Evolutionary conservation across 495 filamentous ascomycete species (phyloP).

Genomic region (Lasiosphaeris hirsuta): DNA sequence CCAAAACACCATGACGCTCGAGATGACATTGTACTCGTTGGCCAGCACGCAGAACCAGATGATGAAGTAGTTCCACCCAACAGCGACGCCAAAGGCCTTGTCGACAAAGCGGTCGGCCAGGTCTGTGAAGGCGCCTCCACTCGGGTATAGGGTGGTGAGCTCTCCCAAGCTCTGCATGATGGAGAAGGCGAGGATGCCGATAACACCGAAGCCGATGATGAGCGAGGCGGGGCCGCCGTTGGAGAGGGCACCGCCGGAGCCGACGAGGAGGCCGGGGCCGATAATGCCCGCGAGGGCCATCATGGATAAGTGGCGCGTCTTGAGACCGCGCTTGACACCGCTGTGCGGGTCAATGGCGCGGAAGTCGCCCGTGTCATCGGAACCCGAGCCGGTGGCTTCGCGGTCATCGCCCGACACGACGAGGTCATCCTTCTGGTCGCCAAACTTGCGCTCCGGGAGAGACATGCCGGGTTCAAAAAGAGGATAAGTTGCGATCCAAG

Average conservation of each 20-base stretch:
- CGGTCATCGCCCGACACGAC: neutral
- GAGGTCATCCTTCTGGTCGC: too few relatives aligned
- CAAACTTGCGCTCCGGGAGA: too few relatives aligned
- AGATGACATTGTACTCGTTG: slow-evolving; percentile 58
- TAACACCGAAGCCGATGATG: slow-evolving; percentile 61
- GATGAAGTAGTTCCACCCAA: slow-evolving; percentile 78
- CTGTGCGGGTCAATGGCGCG: slow-evolving; percentile 43
- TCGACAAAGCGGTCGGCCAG: slow-evolving; percentile 71
- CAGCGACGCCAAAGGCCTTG: slow-evolving; percentile 75
- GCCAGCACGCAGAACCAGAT: slow-evolving; percentile 59
- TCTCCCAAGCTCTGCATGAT: slow-evolving; percentile 66
- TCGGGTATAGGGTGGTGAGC: slow-evolving; percentile 66
- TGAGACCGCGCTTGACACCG: slow-evolving; percentile 55
- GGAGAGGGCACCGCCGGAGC: slow-evolving; percentile 58
- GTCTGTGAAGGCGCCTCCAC: slow-evolving; percentile 56
- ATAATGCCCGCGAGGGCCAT: slow-evolving; percentile 63
- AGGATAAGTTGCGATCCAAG: neutral
- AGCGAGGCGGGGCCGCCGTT: slow-evolving; percentile 61
- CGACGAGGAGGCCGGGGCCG: slow-evolving; percentile 52
- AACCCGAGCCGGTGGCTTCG: neutral
- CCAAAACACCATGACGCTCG: slow-evolving; percentile 61
- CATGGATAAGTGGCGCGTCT: slow-evolving; percentile 69
- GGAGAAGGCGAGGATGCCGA: slow-evolving; percentile 64
- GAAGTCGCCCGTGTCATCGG: slow-evolving; percentile 35
- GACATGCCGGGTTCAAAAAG: too few relatives aligned